Base-by-base conservation (phyloP, 176 grass and related monocot species). In the Canna indica region DNA sequence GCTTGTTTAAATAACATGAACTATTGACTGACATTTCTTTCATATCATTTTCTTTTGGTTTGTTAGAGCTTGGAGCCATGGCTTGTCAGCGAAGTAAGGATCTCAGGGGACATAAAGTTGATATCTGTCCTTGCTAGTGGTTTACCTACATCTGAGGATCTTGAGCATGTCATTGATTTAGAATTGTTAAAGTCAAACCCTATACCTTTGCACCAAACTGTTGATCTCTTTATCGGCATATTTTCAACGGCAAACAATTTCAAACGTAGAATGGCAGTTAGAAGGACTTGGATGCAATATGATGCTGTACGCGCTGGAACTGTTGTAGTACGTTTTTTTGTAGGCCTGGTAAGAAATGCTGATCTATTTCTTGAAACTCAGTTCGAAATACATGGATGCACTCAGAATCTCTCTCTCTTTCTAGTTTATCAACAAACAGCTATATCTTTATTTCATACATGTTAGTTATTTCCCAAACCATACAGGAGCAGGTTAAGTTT, bases 211-310 rank as follows among this genome's bases (percentile, higher is more conserved):
- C 47, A 94, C 81, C 90, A 90, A 81, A 38, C 31, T 35, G 50
- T 84, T 39, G 78, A 94, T 78, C 90, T 99, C 76, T 91, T 94
- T 71, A 83, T 94, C 48, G 95, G 95, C 67, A 73, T 90, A 57
- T 94, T 99, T 81, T 99, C 95, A 59, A 94, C 90, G 59, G 90
- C 90, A 57, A 99, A 99, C 78, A 99, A 99, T 88, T 99, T 99
- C 82, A 99, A 94, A 78, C 84, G 68, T 6, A 86, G 95, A 78
- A 99, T 99, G 95, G 86, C 95, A 0, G 87, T 99, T 80, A 82
- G 95, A 63, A 90, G 95, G 79, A 99, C 87, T 34, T 99, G 95
- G 95, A 94, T 99, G 95, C 95, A 99, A 42, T 99, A 93, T 69
- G 95, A 99, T 74, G 77, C 39, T 86, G 90, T 99, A 46, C 82